Conservation (phyloP, 2,329 filamentous ascomycete genomes). For the Neurospora sp. region DNA sequence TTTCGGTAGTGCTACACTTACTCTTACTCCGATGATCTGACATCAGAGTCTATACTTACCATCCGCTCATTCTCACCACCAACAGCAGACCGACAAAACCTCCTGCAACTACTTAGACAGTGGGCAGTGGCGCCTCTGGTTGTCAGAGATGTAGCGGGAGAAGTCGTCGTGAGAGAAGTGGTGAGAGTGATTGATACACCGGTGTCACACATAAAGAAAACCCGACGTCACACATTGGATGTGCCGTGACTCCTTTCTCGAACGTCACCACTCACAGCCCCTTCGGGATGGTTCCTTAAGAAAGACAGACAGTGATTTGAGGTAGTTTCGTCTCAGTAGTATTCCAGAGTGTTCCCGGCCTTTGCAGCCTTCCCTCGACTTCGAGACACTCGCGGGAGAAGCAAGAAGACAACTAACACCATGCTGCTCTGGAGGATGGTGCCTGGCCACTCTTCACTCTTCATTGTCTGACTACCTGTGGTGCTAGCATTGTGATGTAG, state of each 20-base stretch:
- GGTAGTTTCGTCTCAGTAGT: background rate
- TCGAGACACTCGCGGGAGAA: background rate
- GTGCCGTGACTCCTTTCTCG: background rate
- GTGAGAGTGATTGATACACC: background rate
- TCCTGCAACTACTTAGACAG: background rate
- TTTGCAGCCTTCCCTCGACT: background rate
- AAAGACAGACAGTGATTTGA: background rate
- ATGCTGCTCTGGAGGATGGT: background rate
- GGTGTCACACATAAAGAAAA: background rate
- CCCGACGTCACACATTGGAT: background rate
- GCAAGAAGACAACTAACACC: background rate
- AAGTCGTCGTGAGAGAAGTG: background rate
- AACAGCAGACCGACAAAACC: background rate
- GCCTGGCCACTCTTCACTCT: no score
- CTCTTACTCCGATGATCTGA: background rate
- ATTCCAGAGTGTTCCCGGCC: background rate
- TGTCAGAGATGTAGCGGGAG: background rate
- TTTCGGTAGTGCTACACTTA: background rate
- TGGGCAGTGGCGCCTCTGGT: background rate
- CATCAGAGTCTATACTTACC: background rate
- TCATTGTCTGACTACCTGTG: no score
- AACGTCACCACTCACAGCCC: background rate
- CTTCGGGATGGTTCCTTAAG: background rate
- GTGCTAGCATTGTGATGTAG: no score
- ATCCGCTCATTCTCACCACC: background rate